Conservation (phyloP, 2,329 filamentous ascomycete genomes). For the Myotisia sp. region DNA sequence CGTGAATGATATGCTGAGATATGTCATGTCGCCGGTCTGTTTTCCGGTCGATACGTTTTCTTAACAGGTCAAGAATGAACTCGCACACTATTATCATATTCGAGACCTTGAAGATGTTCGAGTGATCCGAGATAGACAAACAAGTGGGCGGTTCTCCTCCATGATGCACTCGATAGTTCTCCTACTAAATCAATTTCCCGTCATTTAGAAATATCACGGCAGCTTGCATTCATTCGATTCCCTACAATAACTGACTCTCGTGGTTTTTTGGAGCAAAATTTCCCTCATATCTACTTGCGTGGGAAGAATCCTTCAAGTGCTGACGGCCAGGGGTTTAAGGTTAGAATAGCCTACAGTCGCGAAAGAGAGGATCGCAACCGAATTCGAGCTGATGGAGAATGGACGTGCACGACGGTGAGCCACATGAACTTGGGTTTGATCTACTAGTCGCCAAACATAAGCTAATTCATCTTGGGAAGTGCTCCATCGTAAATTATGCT, state of each 20-base stretch:
- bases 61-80: conserved; percentile 43
- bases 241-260: conserved; percentile 35
- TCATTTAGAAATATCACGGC: conserved; percentile 42
- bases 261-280: conserved; percentile 40
- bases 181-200: conserved; percentile 4
- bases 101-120: conserved; percentile 42
- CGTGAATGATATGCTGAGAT: conserved; percentile 27
- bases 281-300: conserved; percentile 37
- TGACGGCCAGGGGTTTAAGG: conserved; percentile 30
- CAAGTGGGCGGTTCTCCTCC: conserved; percentile 34
- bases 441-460: neutral
- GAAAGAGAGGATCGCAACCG: conserved; percentile 39
- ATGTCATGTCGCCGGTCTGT: conserved; percentile 21
- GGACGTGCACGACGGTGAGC: conserved; percentile 41
- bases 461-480: conserved; percentile 28
- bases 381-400: conserved; percentile 39
- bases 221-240: conserved; percentile 45
- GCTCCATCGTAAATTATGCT: conserved; percentile 43
- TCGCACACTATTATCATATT: conserved; percentile 38
- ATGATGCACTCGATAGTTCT: conserved; percentile 2
- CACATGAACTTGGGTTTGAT: conserved; percentile 1
- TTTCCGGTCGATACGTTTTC: conserved; percentile 21
- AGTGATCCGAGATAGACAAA: conserved; percentile 44
- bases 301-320: conserved; percentile 26
- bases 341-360: conserved; percentile 40